A percentile compares a stretch with the other conserved stretches of the same genome.
Evolutionary conservation across 164 flowering plant species (phyloP).

Genomic region (Magnolia sinica): DNA sequence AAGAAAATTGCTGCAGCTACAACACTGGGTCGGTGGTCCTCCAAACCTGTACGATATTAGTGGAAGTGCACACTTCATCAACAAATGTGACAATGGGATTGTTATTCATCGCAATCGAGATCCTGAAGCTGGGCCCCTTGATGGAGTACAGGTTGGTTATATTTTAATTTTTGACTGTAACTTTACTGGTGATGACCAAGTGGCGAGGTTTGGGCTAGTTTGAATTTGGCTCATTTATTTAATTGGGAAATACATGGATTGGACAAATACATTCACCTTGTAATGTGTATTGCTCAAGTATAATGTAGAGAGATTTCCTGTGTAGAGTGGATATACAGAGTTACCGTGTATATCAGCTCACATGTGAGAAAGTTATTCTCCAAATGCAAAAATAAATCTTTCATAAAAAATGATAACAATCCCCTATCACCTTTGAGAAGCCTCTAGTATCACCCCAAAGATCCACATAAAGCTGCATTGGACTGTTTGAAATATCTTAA

Average conservation of each 20-base stretch:
- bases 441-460: too few species aligned
- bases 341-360: too few species aligned
- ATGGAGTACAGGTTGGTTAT: constrained; percentile 67
- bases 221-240: too few species aligned
- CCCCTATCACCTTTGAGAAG: too few species aligned
- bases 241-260: not conserved
- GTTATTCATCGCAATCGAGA: constrained; percentile 94
- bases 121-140: constrained; percentile 67
- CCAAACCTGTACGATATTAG: constrained; percentile 96
- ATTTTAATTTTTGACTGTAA: not conserved
- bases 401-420: too few species aligned
- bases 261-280: not conserved
- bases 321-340: too few species aligned
- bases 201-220: not conserved
- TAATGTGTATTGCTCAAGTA: too few species aligned
- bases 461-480: too few species aligned
- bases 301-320: too few species aligned
- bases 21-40: constrained; percentile 77
- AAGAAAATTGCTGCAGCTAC: constrained; percentile 47
- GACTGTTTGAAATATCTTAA: too few species aligned
- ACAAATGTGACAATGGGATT: constrained; percentile 98
- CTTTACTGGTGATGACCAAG: not conserved
- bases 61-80: constrained; percentile 99
- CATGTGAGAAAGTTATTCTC: not conserved
- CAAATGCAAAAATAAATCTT: not conserved